Base-by-base conservation (phyloP, 2,329 filamentous ascomycete genomes). In the Trichophyton simii region DNA sequence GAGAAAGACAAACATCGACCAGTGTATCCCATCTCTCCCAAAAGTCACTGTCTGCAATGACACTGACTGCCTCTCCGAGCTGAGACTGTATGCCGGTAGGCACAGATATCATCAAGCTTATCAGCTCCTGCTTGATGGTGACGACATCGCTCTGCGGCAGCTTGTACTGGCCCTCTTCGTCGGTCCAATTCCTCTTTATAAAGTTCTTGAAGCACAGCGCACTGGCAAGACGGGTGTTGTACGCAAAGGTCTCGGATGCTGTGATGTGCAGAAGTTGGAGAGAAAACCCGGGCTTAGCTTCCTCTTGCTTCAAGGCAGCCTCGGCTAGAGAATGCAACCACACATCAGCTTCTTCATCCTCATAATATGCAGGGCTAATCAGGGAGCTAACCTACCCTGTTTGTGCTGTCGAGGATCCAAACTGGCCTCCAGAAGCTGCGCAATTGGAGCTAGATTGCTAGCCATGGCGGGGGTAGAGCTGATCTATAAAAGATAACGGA, bases 121-220 rank as follows among this genome's bases (percentile, higher is more conserved):
- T 92, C 64, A 99, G 84, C 78, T 96, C 91, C 70, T 86, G 85
- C 78, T 99, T 99, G 80, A 99, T 96, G 50, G 89, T 89, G 31
- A 79, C 77, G 42, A 99, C 91, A 78, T 97, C 94, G 67, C 89
- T 83, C 64, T 80, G 73, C 11, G 88, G 85, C 42, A 99, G 83
- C 77, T 91, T 94, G 80, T 99, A 94, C 74, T 88, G 87, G 71
- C 94, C 91, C 76, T 96, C 89, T 72, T 96, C 92, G 74, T 97
- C 89, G 79, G 90, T 89, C 84, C 95, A 99, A 79, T 91, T 94
- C 72, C 88, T 85, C 75, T 88, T 88, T 71, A 99, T 91, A 75
- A 96, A 95, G 79, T 99, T 99, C 78, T 99, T 99, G 83, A 99
- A 99, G 78, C 89, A 94, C 63, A 99, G 82, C 31, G 94, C 89